Evolutionary conservation across 176 grass and related monocot genomes (phyloP).

Genomic region (Bromus sterilis): DNA sequence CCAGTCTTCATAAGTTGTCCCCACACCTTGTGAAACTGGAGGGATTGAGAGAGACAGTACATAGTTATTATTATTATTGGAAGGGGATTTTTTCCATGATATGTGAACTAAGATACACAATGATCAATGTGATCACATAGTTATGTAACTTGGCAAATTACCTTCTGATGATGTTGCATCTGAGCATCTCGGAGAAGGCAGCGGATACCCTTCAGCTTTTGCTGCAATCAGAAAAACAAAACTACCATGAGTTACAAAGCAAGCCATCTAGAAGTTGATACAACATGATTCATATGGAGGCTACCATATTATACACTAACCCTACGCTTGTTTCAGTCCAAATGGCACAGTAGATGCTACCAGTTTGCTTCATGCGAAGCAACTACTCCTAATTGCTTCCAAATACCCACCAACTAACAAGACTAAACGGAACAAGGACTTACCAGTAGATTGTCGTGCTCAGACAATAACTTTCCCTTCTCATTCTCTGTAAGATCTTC

Average conservation of each 20-base stretch:
- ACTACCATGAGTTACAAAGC: background rate
- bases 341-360: background rate
- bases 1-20: conserved; percentile 99
- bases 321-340: background rate
- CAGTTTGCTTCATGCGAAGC: background rate
- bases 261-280: background rate
- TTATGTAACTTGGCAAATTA: conserved; percentile 9
- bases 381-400: background rate
- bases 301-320: background rate
- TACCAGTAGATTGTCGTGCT: conserved; percentile 47
- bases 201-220: conserved; percentile 57
- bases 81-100: background rate
- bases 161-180: conserved; percentile 70
- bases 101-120: background rate
- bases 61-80: background rate
- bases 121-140: background rate
- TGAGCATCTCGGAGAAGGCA: conserved; percentile 76
- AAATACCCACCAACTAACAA: background rate
- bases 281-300: background rate
- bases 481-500: conserved; percentile 41
- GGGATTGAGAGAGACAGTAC: background rate
- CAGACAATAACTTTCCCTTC: conserved; percentile 45
- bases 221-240: conserved; percentile 28
- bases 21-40: conserved; percentile 98
- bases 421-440: conserved; percentile 16